phyloP scores from a whole-genome alignment of 495 filamentous ascomycete genomes.

The Xylaria telfairii region DNA sequence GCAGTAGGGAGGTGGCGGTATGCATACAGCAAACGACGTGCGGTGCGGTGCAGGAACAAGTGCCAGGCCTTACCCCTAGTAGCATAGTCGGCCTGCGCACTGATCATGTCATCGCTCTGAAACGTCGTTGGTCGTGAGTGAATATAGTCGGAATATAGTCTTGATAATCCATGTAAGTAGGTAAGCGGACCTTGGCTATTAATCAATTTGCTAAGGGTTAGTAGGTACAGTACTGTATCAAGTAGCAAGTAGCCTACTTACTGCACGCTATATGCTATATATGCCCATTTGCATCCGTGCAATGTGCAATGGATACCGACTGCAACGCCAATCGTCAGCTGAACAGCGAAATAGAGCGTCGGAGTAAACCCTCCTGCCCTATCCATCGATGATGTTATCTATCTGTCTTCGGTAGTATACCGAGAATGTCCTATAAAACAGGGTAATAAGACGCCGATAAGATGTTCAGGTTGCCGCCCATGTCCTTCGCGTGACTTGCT shows the following conservation, averaged over 20 bases:
- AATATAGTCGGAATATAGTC: neutral
- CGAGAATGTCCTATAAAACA: conserved; percentile 1
- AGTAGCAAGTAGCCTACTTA: no score
- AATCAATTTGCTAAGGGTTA: no score
- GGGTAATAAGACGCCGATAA: neutral
- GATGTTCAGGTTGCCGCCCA: neutral
- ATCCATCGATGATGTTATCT: no score
- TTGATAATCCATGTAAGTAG: conserved; percentile 24
- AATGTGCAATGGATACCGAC: neutral
- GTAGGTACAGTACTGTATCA: no score
- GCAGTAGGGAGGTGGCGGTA: neutral
- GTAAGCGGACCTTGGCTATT: conserved; percentile 28
- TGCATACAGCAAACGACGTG: neutral
- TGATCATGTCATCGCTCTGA: conserved; percentile 10
- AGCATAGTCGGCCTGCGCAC: conserved; percentile 13
- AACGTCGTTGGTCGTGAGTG: neutral
- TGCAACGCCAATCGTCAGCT: neutral
- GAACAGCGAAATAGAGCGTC: neutral
- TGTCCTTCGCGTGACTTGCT: neutral
- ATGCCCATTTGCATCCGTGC: neutral
- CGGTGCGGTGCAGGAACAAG: neutral
- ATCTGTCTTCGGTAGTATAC: neutral
- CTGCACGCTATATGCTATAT: conserved; percentile 9
- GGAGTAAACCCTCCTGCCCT: neutral
- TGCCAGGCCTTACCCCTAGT: conserved; percentile 7